Conservation (phyloP, 108 stramenopile genomes). For the Pseudonitzschia multistriata region DNA sequence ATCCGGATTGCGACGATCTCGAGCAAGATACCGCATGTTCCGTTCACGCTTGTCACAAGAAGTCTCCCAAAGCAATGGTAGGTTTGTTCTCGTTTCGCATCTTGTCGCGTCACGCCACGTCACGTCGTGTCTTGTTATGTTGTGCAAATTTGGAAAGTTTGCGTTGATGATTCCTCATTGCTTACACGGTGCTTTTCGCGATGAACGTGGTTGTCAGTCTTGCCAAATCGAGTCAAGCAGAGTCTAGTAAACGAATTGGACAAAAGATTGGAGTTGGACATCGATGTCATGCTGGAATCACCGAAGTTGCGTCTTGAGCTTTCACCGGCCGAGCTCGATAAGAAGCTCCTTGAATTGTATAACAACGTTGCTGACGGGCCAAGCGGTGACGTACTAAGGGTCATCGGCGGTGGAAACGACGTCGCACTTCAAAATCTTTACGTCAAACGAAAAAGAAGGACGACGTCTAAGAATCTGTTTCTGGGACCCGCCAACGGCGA, state of each 20-base stretch:
- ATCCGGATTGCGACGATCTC: conserved; percentile 43
- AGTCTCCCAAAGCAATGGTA: conserved; percentile 59
- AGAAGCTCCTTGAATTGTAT: conserved; percentile 70
- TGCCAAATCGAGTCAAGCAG: conserved; percentile 63
- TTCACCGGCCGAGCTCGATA: conserved; percentile 89
- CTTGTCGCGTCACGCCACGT: not conserved
- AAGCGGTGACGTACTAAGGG: conserved; percentile 70
- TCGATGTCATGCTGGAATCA: conserved; percentile 65
- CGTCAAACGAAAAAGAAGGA: conserved; percentile 40
- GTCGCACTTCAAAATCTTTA: conserved; percentile 76
- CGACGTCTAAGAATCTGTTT: not conserved
- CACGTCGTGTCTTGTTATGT: too few species aligned
- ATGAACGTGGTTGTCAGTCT: conserved; percentile 23
- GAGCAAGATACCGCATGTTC: conserved; percentile 66
- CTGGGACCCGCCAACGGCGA: conserved; percentile 11
- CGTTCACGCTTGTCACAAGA: conserved; percentile 65
- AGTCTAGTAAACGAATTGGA: conserved; percentile 66
- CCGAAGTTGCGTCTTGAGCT: conserved; percentile 73
- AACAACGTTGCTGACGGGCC: conserved; percentile 62
- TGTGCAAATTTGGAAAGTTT: not conserved
- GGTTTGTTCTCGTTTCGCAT: not conserved
- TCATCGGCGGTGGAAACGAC: conserved; percentile 73
- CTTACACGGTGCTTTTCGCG: conserved; percentile 3
- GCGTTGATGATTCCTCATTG: not conserved
- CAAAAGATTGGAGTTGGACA: conserved; percentile 78